Evolutionary conservation across 495 filamentous ascomycete species (phyloP).

Genomic region (Tricharina praecox): DNA sequence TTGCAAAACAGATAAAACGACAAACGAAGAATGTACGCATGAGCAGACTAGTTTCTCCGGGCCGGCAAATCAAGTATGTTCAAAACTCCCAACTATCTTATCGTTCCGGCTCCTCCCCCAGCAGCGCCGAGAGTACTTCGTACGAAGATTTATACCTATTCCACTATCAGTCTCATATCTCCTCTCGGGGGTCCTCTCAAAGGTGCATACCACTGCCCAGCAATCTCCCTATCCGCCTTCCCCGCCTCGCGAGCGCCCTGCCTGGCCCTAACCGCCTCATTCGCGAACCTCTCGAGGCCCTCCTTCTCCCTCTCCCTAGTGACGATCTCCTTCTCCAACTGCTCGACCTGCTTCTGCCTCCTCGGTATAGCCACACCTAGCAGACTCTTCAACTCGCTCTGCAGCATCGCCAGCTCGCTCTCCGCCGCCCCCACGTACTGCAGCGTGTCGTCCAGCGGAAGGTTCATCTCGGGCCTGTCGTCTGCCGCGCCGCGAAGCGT

Average conservation of each 20-base stretch:
- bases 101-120: constrained; percentile 3
- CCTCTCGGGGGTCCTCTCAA: background rate
- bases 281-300: constrained; percentile 49
- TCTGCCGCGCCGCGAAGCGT: constrained; percentile 32
- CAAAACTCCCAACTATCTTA: too few relatives aligned
- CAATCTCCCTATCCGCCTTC: constrained; percentile 17
- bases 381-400: constrained; percentile 44
- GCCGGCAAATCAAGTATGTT: too few relatives aligned
- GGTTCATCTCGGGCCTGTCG: constrained; percentile 31
- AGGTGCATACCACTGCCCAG: constrained; percentile 21
- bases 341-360: constrained; percentile 54
- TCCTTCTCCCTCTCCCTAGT: constrained; percentile 55
- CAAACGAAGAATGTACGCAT: too few relatives aligned
- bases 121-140: constrained; percentile 1
- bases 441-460: constrained; percentile 30
- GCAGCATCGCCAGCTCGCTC: constrained; percentile 30
- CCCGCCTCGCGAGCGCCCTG: constrained; percentile 36
- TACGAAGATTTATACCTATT: constrained; percentile 6
- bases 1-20: too few relatives aligned
- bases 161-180: background rate
- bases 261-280: constrained; percentile 63
- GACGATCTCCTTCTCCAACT: constrained; percentile 52
- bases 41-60: too few relatives aligned
- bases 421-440: constrained; percentile 20
- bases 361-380: constrained; percentile 41